Evolutionary conservation across 768 basidiomycete species (phyloP).

Genomic region (Artomyces pyxidatus): DNA sequence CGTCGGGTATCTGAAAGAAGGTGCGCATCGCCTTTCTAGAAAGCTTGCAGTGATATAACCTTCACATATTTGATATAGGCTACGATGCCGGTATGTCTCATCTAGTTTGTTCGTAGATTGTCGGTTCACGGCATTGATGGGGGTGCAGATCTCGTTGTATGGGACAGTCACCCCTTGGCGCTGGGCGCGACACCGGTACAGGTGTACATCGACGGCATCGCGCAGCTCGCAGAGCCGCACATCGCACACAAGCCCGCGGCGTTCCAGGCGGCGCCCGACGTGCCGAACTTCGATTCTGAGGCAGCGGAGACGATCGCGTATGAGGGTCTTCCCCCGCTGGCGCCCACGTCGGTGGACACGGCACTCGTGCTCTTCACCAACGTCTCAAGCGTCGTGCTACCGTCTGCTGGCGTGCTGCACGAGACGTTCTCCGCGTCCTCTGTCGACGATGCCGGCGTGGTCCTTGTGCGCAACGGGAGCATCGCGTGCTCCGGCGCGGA

Average conservation of each 20-base stretch:
- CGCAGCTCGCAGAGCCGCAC: conserved; percentile 45
- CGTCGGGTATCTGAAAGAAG: conserved; percentile 57
- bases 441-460: conserved; percentile 16
- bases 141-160: conserved; percentile 40
- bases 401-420: conserved; percentile 24
- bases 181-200: conserved; percentile 77
- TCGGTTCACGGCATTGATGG: neutral
- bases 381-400: conserved; percentile 32
- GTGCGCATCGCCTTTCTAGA: too few relatives aligned
- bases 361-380: conserved; percentile 55
- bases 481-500: conserved; percentile 42
- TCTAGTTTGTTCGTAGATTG: neutral
- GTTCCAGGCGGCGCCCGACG: conserved; percentile 37
- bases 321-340: conserved; percentile 72
- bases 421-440: conserved; percentile 28
- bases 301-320: conserved; percentile 49
- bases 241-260: conserved; percentile 15
- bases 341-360: conserved; percentile 28
- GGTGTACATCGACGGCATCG: conserved; percentile 83
- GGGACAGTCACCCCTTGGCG: conserved; percentile 72
- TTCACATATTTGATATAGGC: conserved; percentile 27
- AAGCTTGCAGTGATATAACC: too few relatives aligned
- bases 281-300: conserved; percentile 68
- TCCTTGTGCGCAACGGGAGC: conserved; percentile 33
- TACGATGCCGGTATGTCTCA: conserved; percentile 50